Evolutionary conservation across 371 early-diverging fungal species (phyloP).

Genomic region (Syncephalis plumigaleata): DNA sequence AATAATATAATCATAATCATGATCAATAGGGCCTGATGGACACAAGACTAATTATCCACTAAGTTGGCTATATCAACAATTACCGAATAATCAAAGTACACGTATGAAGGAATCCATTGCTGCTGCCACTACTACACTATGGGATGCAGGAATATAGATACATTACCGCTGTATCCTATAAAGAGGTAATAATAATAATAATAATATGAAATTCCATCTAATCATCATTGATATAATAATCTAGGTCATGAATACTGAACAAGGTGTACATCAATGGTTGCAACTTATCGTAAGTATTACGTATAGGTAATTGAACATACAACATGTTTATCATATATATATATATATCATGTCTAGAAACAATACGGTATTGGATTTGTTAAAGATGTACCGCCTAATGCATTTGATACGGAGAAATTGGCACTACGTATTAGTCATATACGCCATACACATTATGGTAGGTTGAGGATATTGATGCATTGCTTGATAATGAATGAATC

Average conservation of each 20-base stretch:
- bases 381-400: slow-evolving; percentile 44
- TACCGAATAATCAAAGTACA: background rate
- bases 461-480: slow-evolving; percentile 1
- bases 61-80: no score
- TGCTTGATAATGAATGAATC: no score
- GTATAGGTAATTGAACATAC: background rate
- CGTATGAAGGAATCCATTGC: background rate
- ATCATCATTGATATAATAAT: slow-evolving; percentile 15
- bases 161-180: slow-evolving; percentile 3
- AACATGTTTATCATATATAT: background rate
- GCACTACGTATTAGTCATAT: slow-evolving; percentile 53
- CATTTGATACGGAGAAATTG: slow-evolving; percentile 45
- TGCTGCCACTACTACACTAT: slow-evolving; percentile 5
- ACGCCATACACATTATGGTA: slow-evolving; percentile 68
- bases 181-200: background rate
- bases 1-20: background rate
- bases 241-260: slow-evolving; percentile 43
- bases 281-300: slow-evolving; percentile 27
- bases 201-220: background rate
- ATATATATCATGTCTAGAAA: slow-evolving; percentile 14
- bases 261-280: slow-evolving; percentile 57
- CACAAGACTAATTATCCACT: no score
- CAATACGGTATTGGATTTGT: slow-evolving; percentile 65
- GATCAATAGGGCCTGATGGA: background rate
- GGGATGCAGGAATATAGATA: slow-evolving; percentile 19